Percentiles rank a stretch among this genome's conserved stretches.
These are phyloP conservation scores for Fraxinus paxiana DNA, from an alignment of 305 asterid species.

Conservation along the genomic window DNA sequence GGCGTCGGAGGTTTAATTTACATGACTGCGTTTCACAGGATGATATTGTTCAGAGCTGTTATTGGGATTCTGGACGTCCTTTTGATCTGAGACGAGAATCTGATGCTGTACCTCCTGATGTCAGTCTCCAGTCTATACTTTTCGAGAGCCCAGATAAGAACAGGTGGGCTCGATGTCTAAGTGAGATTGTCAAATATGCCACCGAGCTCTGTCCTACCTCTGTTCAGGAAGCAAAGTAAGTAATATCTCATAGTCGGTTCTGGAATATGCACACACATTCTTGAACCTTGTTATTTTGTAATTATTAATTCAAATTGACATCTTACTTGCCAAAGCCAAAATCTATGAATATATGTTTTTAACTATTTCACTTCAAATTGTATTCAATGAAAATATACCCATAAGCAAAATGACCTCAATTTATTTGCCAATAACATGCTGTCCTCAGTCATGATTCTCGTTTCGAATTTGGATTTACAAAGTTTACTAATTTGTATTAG, in stretches of 20 bases:
- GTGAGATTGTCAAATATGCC: slow-evolving; percentile 90
- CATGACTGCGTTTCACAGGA: slow-evolving; percentile 51
- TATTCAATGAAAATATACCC: background rate
- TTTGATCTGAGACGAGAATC: slow-evolving; percentile 93
- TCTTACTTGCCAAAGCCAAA: slow-evolving; percentile 9
- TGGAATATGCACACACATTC: slow-evolving; percentile 2
- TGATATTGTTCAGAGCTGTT: slow-evolving; percentile 98
- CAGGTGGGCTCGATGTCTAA: slow-evolving; percentile 96
- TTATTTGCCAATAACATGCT: background rate
- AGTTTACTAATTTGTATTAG: background rate
- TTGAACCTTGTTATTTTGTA: slow-evolving; percentile 6
- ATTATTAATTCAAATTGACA: slow-evolving; percentile 14
- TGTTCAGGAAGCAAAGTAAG: slow-evolving; percentile 95
- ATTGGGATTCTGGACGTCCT: slow-evolving; percentile 95
- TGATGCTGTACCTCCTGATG: slow-evolving; percentile 90
- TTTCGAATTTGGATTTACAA: slow-evolving; percentile 12
- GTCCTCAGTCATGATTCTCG: slow-evolving; percentile 12
- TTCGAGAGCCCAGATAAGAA: slow-evolving; percentile 97
- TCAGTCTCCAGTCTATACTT: slow-evolving; percentile 84
- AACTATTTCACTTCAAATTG: slow-evolving; percentile 5
- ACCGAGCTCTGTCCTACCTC: slow-evolving; percentile 93
- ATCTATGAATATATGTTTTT: background rate
- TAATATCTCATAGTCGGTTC: slow-evolving; percentile 21
- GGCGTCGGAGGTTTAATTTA: slow-evolving; percentile 11
- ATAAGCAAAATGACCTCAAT: background rate